A percentile compares a stretch with the other conserved stretches of the same genome.
These are phyloP conservation scores for Fomitopsis palustris DNA, from an alignment of 1,284 basidiomycete genomes.

Conservation along the genomic window DNA sequence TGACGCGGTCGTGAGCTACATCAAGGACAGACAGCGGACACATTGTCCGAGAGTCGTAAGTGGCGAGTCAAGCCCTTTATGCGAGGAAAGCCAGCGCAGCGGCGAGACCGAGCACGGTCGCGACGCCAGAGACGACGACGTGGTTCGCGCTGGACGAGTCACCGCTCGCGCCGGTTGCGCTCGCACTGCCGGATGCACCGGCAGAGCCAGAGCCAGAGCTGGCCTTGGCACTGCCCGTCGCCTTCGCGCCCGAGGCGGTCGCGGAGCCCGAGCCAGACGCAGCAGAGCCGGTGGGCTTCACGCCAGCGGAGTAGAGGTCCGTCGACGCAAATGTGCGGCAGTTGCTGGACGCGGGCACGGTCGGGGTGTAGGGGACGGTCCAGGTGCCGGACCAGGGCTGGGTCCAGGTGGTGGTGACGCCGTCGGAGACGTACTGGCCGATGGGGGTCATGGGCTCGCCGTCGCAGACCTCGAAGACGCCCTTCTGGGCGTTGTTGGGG, in stretches of 20 bases:
- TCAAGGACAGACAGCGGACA: neutral
- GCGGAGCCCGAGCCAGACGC: conserved; percentile 22
- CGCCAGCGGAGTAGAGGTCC: conserved; percentile 42
- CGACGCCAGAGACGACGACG: conserved; percentile 20
- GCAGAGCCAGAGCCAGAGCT: conserved; percentile 21
- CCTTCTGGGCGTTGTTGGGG: conserved; percentile 36
- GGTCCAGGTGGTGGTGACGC: conserved; percentile 45
- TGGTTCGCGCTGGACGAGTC: conserved; percentile 7
- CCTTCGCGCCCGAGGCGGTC: conserved; percentile 7
- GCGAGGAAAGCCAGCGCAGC: conserved; percentile 45
- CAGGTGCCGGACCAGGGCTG: conserved; percentile 61
- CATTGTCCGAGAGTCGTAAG: neutral
- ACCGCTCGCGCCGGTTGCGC: conserved; percentile 9
- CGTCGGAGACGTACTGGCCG: conserved; percentile 48
- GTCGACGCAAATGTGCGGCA: conserved; percentile 57
- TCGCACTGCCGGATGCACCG: neutral
- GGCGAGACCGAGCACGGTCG: conserved; percentile 37
- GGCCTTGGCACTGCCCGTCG: conserved; percentile 7
- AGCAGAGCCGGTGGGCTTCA: conserved; percentile 31
- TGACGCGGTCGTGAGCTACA: neutral
- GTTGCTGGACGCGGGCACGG: conserved; percentile 56
- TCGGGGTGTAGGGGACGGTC: conserved; percentile 59
- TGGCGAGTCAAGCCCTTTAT: conserved; percentile 28
- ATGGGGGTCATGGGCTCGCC: conserved; percentile 63
- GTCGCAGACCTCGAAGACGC: conserved; percentile 42